Evolutionary conservation across 495 filamentous ascomycete genomes (phyloP).

Genomic region (Elasticomyces elasticus): DNA sequence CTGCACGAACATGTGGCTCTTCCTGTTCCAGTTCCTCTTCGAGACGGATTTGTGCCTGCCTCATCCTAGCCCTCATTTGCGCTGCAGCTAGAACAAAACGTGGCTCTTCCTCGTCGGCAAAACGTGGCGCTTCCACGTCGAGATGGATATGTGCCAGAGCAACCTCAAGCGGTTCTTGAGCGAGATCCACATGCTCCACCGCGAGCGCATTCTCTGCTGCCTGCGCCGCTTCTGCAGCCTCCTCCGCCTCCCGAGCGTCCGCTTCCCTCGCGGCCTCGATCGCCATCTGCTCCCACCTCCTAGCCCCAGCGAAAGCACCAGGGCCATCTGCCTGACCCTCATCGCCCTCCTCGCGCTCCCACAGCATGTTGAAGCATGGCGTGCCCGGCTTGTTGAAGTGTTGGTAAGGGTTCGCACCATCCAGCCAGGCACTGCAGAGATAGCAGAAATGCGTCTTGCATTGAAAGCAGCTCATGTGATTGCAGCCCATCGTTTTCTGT

Average conservation of each 20-base stretch:
- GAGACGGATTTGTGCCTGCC: too few relatives aligned
- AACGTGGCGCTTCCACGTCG: background rate
- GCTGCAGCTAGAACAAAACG: too few relatives aligned
- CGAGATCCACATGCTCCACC: background rate
- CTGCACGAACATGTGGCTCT: too few relatives aligned
- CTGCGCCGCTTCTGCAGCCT: slow-evolving; percentile 9
- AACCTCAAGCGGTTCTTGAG: background rate
- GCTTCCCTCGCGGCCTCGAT: slow-evolving; percentile 16
- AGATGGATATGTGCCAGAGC: slow-evolving; percentile 8
- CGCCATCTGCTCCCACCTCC: slow-evolving; percentile 23
- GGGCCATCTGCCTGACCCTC: slow-evolving; percentile 46
- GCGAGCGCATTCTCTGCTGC: background rate
- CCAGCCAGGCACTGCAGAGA: slow-evolving; percentile 80
- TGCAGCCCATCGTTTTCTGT: slow-evolving; percentile 90
- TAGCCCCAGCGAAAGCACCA: slow-evolving; percentile 38
- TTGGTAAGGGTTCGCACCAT: slow-evolving; percentile 66
- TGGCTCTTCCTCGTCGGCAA: background rate
- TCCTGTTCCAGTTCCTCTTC: too few relatives aligned
- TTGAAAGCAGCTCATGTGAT: slow-evolving; percentile 92
- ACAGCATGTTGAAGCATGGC: slow-evolving; percentile 70
- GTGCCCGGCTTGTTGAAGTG: slow-evolving; percentile 70
- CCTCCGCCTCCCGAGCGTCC: slow-evolving; percentile 11
- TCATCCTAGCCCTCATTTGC: too few relatives aligned
- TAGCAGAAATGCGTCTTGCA: slow-evolving; percentile 94
- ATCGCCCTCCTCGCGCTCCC: slow-evolving; percentile 82